Base-by-base conservation (phyloP, 345 rosid species). In the Durio zibethinus region DNA sequence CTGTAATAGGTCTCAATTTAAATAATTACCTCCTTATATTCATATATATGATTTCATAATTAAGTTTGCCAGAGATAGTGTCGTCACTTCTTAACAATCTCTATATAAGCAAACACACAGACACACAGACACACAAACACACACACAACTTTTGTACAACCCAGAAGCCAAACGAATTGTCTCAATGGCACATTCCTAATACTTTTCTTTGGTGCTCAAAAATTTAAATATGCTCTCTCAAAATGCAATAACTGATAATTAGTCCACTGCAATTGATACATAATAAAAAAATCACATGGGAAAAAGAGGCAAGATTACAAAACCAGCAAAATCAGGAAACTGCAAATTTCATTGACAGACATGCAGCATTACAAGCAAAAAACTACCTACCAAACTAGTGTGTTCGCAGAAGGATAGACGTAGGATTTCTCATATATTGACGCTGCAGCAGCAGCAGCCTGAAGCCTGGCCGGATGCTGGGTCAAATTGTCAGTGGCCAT, bases 381-480 rank as follows among this genome's bases (percentile, higher is more conserved):
- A 73, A 82, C 50, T 7, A 79, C 89, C 57, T 85, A 91, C 97
- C 97, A 88, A 21, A 66, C 90, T 76, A 79, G 56, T 33, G 89
- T 80, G 81, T 81, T 91, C 77, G 91, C 84, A 33, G 90, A 88
- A 76, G 98, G 97, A 86, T 94, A 92, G 71, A 90, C 91, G 82
- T 85, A 76, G 50, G 97, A 92, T 81, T 84, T 94, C 78, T 87
- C 97, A 78, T 92, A 92, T 79, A 91, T 63, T 27, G 98, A 80
- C 21, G 98, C 96, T 14, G 98, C 97, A 18, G 91, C 85, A 0
- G 89, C 90, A 50, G 97, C 94, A 77, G 97, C 98, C 85, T 80
- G 97, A 50, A 91, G 80, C 83, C 97, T 90, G 77, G 86, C 91
- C 80, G 90, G 88, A 82, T 92, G 96, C 79, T 78, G 78, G 77